phyloP scores from a whole-genome alignment of 164 flowering plant species.

The Dillenia suffruticosa region DNA sequence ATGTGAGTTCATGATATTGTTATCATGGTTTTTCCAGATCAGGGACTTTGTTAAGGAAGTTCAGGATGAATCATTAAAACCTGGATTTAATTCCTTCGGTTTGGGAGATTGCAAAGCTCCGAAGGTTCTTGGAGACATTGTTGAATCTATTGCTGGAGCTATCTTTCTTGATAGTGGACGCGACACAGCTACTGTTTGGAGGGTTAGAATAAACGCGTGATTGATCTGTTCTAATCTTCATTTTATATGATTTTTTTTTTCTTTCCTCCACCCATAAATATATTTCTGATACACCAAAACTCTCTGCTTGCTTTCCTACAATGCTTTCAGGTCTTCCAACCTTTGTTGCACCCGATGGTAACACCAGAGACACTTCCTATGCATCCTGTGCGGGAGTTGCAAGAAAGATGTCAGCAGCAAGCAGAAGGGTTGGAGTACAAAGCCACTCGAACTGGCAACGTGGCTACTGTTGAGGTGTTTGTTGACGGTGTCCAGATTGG shows the following conservation, averaged over 20 bases:
- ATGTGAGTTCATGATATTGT: neutral
- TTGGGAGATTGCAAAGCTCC: constrained; percentile 99
- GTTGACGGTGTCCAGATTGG: constrained; percentile 93
- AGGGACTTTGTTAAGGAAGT: constrained; percentile 91
- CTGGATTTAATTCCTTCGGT: constrained; percentile 96
- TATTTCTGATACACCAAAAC: neutral
- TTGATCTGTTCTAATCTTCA: too few species aligned
- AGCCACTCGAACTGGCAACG: constrained; percentile 75
- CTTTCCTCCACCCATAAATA: neutral
- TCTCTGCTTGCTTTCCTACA: constrained; percentile 2
- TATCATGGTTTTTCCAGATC: constrained; percentile 43
- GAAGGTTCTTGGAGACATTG: constrained; percentile 96
- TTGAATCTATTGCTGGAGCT: constrained; percentile 98
- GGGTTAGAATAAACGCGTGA: constrained; percentile 34
- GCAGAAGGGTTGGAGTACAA: constrained; percentile 99
- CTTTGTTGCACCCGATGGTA: constrained; percentile 90
- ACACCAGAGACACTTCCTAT: constrained; percentile 99
- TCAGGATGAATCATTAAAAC: constrained; percentile 60
- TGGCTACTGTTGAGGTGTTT: constrained; percentile 95
- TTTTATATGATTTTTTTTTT: neutral
- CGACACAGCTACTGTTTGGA: constrained; percentile 80
- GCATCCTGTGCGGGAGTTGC: constrained; percentile 98
- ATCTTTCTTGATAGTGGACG: constrained; percentile 82
- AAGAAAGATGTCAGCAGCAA: constrained; percentile 98
- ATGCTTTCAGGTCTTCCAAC: constrained; percentile 68